Evolutionary conservation across 352 stramenopile species (phyloP).

Genomic region (Globisporangium mamillatum): DNA sequence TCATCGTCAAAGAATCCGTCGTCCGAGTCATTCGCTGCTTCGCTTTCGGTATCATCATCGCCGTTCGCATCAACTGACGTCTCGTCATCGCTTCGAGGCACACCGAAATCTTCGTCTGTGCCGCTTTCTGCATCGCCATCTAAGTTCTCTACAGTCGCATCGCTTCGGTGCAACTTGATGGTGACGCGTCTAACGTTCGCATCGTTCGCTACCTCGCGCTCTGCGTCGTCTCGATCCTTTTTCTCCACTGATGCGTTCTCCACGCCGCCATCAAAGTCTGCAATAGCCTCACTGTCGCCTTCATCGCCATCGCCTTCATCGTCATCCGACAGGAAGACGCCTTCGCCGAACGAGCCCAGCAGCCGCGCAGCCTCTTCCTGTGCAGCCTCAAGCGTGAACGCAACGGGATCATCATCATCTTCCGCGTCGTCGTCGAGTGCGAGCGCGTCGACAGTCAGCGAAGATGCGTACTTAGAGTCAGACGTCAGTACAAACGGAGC

Average conservation of each 20-base stretch:
- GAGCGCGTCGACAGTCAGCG: background rate
- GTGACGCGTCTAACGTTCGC: background rate
- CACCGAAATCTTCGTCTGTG: background rate
- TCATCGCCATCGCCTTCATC: background rate
- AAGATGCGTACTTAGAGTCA: background rate
- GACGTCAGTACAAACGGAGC: background rate
- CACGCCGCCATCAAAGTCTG: background rate
- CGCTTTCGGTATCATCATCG: background rate
- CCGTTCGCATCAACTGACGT: background rate
- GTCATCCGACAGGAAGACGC: background rate
- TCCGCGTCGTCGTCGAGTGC: background rate
- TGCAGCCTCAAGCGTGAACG: slow-evolving; percentile 14
- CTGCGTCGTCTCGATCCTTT: background rate
- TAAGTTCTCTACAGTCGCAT: background rate
- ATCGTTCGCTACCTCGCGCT: background rate
- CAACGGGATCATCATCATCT: background rate
- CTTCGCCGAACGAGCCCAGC: slow-evolving; percentile 6
- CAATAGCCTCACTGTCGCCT: background rate
- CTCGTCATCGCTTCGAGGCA: background rate
- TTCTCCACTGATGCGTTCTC: background rate
- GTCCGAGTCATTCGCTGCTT: background rate
- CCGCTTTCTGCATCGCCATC: background rate
- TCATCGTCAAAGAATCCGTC: background rate
- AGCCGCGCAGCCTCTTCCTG: slow-evolving; percentile 13
- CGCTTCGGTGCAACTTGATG: background rate